phyloP scores from a whole-genome alignment of 495 filamentous ascomycete genomes.

The Trichoderma asperelloides region DNA sequence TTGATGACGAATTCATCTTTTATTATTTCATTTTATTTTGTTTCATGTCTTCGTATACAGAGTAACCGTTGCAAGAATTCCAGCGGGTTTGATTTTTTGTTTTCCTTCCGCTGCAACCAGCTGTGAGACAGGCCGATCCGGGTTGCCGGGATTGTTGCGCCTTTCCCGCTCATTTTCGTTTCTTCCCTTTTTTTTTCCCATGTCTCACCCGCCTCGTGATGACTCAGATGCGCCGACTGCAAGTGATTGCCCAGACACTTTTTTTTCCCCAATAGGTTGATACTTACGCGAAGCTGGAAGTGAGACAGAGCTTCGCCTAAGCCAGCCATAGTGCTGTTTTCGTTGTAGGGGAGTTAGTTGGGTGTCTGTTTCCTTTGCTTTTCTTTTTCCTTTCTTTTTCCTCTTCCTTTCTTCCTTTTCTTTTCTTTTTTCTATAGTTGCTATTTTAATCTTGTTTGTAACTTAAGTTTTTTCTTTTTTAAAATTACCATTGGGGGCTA shows the following conservation, averaged over 20 bases:
- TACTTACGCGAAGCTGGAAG: neutral
- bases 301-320: neutral
- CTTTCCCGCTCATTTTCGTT: neutral
- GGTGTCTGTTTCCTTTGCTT: neutral
- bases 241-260: neutral
- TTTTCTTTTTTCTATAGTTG: neutral
- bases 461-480: neutral
- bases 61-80: too few species aligned
- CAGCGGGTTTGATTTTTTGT: too few species aligned
- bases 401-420: neutral
- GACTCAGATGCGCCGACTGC: conserved; percentile 1
- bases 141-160: neutral
- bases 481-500: neutral
- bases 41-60: neutral
- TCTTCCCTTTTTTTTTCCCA: neutral
- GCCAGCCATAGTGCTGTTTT: neutral
- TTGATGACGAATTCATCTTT: neutral
- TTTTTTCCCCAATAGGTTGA: neutral
- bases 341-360: neutral
- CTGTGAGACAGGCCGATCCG: neutral
- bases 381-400: neutral
- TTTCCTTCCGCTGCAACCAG: neutral
- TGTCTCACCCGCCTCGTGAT: conserved; percentile 8
- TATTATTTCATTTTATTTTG: neutral
- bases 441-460: neutral